Conservation (phyloP, 352 stramenopile species). For the Phytophthora litchii region DNA sequence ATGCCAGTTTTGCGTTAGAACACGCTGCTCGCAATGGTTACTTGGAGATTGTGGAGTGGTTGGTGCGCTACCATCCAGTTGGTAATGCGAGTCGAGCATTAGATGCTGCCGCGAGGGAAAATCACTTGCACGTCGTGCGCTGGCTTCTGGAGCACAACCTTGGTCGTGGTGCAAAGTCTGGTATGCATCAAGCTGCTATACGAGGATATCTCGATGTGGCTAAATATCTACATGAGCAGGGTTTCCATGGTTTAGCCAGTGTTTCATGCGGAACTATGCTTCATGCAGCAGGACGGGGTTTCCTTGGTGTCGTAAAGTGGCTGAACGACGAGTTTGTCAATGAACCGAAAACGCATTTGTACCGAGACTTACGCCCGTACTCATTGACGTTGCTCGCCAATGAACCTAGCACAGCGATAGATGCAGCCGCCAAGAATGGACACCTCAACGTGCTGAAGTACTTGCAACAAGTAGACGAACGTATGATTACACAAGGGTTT, state of each 20-base stretch:
- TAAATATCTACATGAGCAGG: slow-evolving; percentile 27
- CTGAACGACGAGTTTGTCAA: slow-evolving; percentile 26
- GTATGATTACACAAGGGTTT: slow-evolving; percentile 9
- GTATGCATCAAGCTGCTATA: slow-evolving; percentile 37
- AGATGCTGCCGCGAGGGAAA: slow-evolving; percentile 31
- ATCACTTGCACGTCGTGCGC: slow-evolving; percentile 25
- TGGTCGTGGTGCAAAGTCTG: slow-evolving; percentile 30
- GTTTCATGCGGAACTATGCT: slow-evolving; percentile 39
- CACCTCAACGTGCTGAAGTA: slow-evolving; percentile 31
- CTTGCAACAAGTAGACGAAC: slow-evolving; percentile 23
- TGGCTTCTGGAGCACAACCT: slow-evolving; percentile 35
- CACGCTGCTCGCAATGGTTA: slow-evolving; percentile 41
- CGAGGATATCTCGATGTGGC: slow-evolving; percentile 34
- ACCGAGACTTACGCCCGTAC: slow-evolving; percentile 29
- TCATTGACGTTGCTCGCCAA: slow-evolving; percentile 29
- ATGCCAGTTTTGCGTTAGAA: slow-evolving; percentile 36
- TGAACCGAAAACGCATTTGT: slow-evolving; percentile 19
- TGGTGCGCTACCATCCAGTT: slow-evolving; percentile 32
- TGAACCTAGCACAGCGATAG: slow-evolving; percentile 35
- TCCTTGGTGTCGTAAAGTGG: slow-evolving; percentile 37
- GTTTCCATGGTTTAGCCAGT: slow-evolving; percentile 23
- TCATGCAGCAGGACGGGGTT: slow-evolving; percentile 31
- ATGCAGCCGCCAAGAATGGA: slow-evolving; percentile 32
- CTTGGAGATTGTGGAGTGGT: slow-evolving; percentile 46
- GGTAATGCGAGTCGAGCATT: slow-evolving; percentile 39